Evolutionary conservation across 371 early-diverging fungal species (phyloP), one percentile per base, ranked within the genome.

Genomic region (Actinomortierella ambigua): DNA sequence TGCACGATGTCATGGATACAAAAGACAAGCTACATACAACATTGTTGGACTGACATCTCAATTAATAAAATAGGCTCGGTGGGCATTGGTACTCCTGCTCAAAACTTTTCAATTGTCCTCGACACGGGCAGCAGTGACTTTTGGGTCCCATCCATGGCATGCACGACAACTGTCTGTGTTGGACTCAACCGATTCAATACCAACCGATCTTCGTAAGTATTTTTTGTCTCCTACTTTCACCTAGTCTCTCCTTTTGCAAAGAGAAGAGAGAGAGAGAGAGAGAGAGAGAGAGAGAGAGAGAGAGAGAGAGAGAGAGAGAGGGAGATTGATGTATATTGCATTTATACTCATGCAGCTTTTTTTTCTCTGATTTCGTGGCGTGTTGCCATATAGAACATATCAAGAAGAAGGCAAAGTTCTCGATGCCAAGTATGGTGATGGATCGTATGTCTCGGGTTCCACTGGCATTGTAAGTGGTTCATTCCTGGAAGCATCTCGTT

Each of bases 91-190:
- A 90, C 92, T 22, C 97, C 97, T 3, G 69, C 86, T 13, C 97
- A 98, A 76, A 82, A 76, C 34, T 98, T 97, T 78, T 85, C 87
- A 42, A 93, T 96, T 50, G 90, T 98, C 15, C 92, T 97, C 59
- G 98, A 97, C 70, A 96, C 97, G 2, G 98, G 96, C 4, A 94
- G 95, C 20, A 91, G 92, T 46, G 96, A 97, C 63, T 85, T 95
- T 51, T 96, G 98, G 98, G 96, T 98, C 15, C 98, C 98, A 5
- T 94, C 95, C 20, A 91, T 41, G 22, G 56, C 50, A 4, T 75
- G 68, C 28, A 24, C 20, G 22, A 55, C 62, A 3, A 27, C 54
- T 1, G 23, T 42, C 9, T 71, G 71, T 20, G 3, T 65, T 44
- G 52, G 61, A 1, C 23, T 71, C 23, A 26, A 50, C 22, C 58